Evolutionary conservation across 2,329 filamentous ascomycete genomes (phyloP), one percentile per base, ranked within the genome.

Genomic region (Remersonia thermophila): DNA sequence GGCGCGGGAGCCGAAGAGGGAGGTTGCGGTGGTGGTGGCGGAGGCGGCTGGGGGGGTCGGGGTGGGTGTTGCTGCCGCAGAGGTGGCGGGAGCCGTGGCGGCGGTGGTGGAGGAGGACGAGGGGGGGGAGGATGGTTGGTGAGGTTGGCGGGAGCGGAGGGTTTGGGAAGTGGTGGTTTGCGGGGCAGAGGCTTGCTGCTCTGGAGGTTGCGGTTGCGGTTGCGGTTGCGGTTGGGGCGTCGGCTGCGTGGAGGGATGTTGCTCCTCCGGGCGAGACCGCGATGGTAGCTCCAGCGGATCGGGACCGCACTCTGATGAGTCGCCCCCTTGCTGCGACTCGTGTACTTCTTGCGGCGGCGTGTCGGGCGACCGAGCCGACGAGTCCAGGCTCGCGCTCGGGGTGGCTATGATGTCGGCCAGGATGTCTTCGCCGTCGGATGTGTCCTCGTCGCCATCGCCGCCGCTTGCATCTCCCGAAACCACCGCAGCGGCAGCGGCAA

Each of bases 391-490:
- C 47, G 70, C 65, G 51, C 66, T 71, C 2, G 67, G 69, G 2
- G 67, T 75, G 36, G 62, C 62, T 34, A 72, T 69, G 38, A 77
- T 62, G 37, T 65, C 62, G 28, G 62, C 66, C 12, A 77, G 51
- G 2, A 77, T 55, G 44, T 78, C 73, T 50, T 77, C 73, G 27
- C 62, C 71, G 10, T 71, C 70, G 3, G 63, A 67, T 15, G 65
- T 65, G 33, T 62, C 61, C 14, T 62, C 55, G 6, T 62, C 56
- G 1, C 57, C 58, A 4, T 59, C 56, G 13, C 57, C 52, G 13
- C 54, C 56, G 15, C 66, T 61, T 23, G 20, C 9, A 23, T 23
- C 20, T 5, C 5, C 20, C 20, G 20, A 23, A 23, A 9, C 20
- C n/a, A n/a, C n/a, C 5, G 20, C 20, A 9, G 20, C 20, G 20